Evolutionary conservation across 169 alveolate genomes (phyloP), one percentile per base, ranked within the genome.

Genomic region (Eimeria acervulina): DNA sequence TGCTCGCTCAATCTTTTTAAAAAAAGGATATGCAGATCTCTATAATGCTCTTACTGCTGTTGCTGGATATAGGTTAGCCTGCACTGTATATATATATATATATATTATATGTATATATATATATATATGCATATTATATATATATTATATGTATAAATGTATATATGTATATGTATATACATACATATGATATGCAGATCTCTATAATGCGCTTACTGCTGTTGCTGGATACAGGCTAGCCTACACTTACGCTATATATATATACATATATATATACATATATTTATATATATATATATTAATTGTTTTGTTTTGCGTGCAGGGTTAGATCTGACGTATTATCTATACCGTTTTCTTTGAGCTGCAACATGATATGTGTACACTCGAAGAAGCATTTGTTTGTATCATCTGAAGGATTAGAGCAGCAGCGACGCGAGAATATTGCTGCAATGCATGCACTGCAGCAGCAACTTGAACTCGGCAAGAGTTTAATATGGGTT

Each of bases 151-250:
- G n/a, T n/a, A n/a, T n/a, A n/a, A n/a, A n/a, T n/a, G n/a, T n/a
- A n/a, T n/a, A n/a, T n/a, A n/a, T n/a, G n/a, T n/a, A n/a, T n/a
- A n/a, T n/a, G n/a, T n/a, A n/a, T n/a, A n/a, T n/a, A n/a, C n/a
- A n/a, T n/a, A n/a, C n/a, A n/a, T n/a, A n/a, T n/a, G 97, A 5
- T 74, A 42, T 26, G 8, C 6, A 1, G 93, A 74, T 33, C 95
- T 95, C 51, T 85, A 59, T 12, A 84, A 95, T 38, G 19, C 26
- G 26, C 55, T 95, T 5, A 68, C 92, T 26, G 80, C 76, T 17
- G 97, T 95, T 21, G 97, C 97, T 8, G 97, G 97, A 12, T 85
- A 90, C 95, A 85, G 93, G 97, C 87, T 15, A 7, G 93, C 31
- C 21, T 28, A 7, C 12, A 47, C 19, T 5, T n/a, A n/a, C n/a